Base-by-base conservation (phyloP, 2,329 filamentous ascomycete species). In the Scedosporium boydii region DNA sequence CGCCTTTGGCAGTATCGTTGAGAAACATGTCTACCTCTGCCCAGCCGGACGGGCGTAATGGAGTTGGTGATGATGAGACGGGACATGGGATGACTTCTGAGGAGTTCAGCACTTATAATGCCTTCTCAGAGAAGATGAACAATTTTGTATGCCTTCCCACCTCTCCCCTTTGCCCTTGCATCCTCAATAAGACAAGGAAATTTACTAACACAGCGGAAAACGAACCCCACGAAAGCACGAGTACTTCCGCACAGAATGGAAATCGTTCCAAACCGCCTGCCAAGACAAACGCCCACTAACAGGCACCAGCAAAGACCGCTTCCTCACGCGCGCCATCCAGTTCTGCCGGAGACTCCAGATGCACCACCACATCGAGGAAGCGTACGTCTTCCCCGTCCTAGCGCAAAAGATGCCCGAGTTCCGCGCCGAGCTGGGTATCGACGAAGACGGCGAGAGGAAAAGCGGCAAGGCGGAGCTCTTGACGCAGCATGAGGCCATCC, bases 291-390 rank as follows among this genome's bases (percentile, higher is more conserved):
- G 82, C 64, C 85, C 87, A 0, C 87, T 89, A 0, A 69, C 76
- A 3, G 80, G 80, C 66, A 83, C 91, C 77, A 85, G 87, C 0
- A 81, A 91, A 14, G 81, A 82, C 29, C 81, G 88, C 66, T 91
- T 95, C 73, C 23, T 60, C 76, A 48, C 96, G 67, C 73, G 78
- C 67, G 77, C 81, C 38, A 78, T 90, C n/a, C 77, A 85, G 58
- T 91, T 96, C 72, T 82, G 84, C 67, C 79, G 81, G 16, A 82
- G 88, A 63, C 84, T 96, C n/a, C 82, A 84, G 9, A 75, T 83
- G 63, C 92, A 96, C 76, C 93, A 96, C 77, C 78, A 77, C 63
- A 93, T 96, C 69, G 93, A 96, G 73, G 92, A 97, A 74, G 76
- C 79, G 34, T 84, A 91, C 72, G 80, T 96, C 48, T 96, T 96